Evolutionary conservation across 176 grass and related monocot species (phyloP).

Genomic region (Chloris gayana): DNA sequence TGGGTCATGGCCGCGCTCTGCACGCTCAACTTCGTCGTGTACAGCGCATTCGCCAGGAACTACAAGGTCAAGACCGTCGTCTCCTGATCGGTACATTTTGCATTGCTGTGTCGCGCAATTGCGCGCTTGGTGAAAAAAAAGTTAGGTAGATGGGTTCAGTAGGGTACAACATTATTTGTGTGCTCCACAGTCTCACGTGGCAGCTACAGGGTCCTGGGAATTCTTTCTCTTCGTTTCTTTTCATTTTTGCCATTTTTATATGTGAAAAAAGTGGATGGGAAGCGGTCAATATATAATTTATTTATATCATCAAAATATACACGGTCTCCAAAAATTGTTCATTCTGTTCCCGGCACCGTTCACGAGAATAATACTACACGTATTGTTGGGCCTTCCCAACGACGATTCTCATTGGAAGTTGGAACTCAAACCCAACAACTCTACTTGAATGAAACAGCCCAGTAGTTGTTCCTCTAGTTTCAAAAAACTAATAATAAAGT

Average conservation of each 20-base stretch:
- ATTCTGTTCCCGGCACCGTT: no score
- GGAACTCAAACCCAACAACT: no score
- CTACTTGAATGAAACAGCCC: no score
- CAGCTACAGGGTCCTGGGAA: background rate
- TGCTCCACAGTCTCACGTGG: background rate
- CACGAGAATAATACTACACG: no score
- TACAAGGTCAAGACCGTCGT: slow-evolving; percentile 83
- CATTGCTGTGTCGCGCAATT: background rate
- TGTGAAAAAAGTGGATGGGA: background rate
- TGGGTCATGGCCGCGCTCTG: slow-evolving; percentile 51
- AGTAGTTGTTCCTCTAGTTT: no score
- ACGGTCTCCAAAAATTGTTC: no score
- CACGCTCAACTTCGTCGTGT: slow-evolving; percentile 52
- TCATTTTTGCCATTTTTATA: background rate
- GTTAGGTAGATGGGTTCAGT: background rate
- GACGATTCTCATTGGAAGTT: no score
- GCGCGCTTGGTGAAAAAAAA: background rate
- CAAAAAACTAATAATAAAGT: no score
- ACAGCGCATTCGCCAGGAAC: slow-evolving; percentile 60
- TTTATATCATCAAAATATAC: background rate
- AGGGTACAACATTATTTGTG: background rate
- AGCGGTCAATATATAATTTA: background rate
- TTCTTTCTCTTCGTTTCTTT: background rate
- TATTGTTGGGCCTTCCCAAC: no score
- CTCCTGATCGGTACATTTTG: slow-evolving; percentile 7